These are phyloP conservation scores for Primulina eburnea DNA, from an alignment of 257 asterid species.

Conservation along the genomic window DNA sequence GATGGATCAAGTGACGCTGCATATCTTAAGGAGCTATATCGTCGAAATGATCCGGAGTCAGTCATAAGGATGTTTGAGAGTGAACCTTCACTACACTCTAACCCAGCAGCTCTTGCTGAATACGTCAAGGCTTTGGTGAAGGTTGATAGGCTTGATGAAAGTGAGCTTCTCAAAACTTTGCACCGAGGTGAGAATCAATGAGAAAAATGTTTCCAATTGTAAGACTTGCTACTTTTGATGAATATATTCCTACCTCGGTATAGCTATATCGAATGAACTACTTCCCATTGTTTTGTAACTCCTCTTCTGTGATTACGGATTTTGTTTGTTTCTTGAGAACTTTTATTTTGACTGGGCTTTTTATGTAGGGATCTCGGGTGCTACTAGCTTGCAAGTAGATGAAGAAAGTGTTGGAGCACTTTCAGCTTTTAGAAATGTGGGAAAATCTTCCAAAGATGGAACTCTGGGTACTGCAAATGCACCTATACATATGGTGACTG, in stretches of 20 bases:
- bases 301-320: background rate
- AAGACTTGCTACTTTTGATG: background rate
- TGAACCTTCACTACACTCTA: slow-evolving; percentile 72
- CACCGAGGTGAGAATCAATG: slow-evolving; percentile 56
- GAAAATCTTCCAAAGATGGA: slow-evolving; percentile 71
- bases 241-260: background rate
- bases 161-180: slow-evolving; percentile 72
- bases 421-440: slow-evolving; percentile 66
- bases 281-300: background rate
- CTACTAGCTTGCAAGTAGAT: slow-evolving; percentile 44
- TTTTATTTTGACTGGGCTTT: slow-evolving; percentile 9
- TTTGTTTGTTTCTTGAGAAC: slow-evolving; percentile 5
- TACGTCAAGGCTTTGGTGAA: slow-evolving; percentile 85
- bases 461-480: slow-evolving; percentile 79
- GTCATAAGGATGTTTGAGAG: slow-evolving; percentile 81
- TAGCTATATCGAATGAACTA: background rate
- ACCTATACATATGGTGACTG: slow-evolving; percentile 90
- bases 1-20: slow-evolving; percentile 66
- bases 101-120: slow-evolving; percentile 75
- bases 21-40: slow-evolving; percentile 69
- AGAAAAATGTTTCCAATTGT: background rate
- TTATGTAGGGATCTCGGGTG: slow-evolving; percentile 49
- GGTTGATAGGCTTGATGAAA: slow-evolving; percentile 82
- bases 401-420: slow-evolving; percentile 62
- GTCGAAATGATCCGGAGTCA: slow-evolving; percentile 70